Percentiles rank a stretch among this genome's conserved stretches.
phyloP scores from a whole-genome alignment of 176 grass and related monocot genomes.

The Leersia perrieri region DNA sequence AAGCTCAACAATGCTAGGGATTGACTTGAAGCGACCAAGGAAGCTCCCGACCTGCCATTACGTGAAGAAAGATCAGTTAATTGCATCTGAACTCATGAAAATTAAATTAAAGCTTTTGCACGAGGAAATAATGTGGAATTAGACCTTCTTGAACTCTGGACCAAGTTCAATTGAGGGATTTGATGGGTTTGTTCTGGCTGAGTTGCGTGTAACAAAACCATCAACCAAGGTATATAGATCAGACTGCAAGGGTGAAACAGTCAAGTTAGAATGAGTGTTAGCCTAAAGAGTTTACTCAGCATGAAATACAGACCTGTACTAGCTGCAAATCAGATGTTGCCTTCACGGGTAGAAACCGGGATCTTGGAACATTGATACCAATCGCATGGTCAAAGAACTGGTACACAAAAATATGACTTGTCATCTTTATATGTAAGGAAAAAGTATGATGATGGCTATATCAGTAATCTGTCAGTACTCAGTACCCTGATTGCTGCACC shows the following conservation, averaged over 20 bases:
- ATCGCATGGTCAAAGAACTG: slow-evolving; percentile 93
- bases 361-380: slow-evolving; percentile 83
- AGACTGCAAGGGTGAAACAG: slow-evolving; percentile 48
- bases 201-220: slow-evolving; percentile 78
- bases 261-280: background rate
- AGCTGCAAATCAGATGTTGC: slow-evolving; percentile 87
- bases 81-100: background rate
- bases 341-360: slow-evolving; percentile 85
- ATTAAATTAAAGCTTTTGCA: background rate
- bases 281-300: background rate
- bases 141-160: slow-evolving; percentile 94
- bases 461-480: slow-evolving; percentile 40
- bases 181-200: slow-evolving; percentile 63
- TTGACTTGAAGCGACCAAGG: slow-evolving; percentile 81
- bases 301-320: slow-evolving; percentile 61
- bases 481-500: slow-evolving; percentile 90
- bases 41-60: slow-evolving; percentile 64
- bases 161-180: slow-evolving; percentile 87
- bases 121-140: background rate
- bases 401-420: slow-evolving; percentile 13
- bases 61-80: slow-evolving; percentile 3
- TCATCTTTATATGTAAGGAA: slow-evolving; percentile 21
- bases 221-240: slow-evolving; percentile 92
- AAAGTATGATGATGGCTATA: background rate
- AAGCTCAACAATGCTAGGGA: slow-evolving; percentile 92